Evolutionary conservation across 805 yeast species (phyloP).

Genomic region (Aciculoconidium aculeatum): DNA sequence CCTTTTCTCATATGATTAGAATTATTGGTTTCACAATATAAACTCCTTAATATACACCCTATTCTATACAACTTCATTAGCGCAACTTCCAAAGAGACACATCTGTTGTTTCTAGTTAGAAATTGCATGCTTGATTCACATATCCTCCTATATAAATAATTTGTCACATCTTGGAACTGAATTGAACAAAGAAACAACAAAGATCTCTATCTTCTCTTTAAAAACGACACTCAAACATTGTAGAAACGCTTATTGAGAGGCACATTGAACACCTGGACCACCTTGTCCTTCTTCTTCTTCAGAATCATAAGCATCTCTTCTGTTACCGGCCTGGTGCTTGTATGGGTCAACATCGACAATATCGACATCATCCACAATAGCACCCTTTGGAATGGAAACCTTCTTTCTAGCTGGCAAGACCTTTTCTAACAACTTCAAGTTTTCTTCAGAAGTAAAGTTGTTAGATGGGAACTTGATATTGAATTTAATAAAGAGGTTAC

Average conservation of each 20-base stretch:
- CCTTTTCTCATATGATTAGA: too few species aligned
- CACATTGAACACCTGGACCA: conserved; percentile 82
- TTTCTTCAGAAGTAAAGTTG: conserved; percentile 69
- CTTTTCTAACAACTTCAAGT: conserved; percentile 64
- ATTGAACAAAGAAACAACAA: conserved; percentile 6
- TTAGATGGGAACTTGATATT: conserved; percentile 80
- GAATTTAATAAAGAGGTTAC: conserved; percentile 83
- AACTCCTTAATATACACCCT: too few species aligned
- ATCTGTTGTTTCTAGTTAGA: too few species aligned
- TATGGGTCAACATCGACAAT: conserved; percentile 62
- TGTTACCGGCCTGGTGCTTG: conserved; percentile 43
- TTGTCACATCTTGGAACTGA: too few species aligned
- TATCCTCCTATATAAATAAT: too few species aligned
- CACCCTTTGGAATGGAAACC: conserved; percentile 59
- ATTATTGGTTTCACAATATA: too few species aligned
- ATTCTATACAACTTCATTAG: too few species aligned
- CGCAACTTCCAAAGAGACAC: too few species aligned
- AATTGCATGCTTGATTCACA: too few species aligned
- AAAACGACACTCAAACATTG: too few species aligned
- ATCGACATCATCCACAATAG: conserved; percentile 75
- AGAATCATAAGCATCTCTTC: conserved; percentile 40
- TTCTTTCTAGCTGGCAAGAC: conserved; percentile 74
- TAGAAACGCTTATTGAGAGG: conserved; percentile 92
- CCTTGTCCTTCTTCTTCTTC: conserved; percentile 46
- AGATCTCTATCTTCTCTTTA: conserved; percentile 1